phyloP scores from a whole-genome alignment of 345 rosid species.

The Carallia pectinifolia region DNA sequence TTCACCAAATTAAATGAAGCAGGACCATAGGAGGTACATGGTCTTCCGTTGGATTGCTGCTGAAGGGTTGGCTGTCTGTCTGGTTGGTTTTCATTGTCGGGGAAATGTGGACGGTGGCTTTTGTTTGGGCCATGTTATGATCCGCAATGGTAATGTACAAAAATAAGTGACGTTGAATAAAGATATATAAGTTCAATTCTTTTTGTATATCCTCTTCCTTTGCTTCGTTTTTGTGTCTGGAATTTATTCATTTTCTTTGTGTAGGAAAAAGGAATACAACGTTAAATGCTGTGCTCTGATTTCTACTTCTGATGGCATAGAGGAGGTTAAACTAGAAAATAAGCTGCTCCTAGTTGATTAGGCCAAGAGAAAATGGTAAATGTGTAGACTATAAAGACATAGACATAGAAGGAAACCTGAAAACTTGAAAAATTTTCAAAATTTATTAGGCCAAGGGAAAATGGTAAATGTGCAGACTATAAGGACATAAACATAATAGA shows the following conservation, averaged over 20 bases:
- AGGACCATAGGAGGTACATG: conserved; percentile 15
- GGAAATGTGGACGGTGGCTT: not conserved
- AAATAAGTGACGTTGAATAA: not conserved
- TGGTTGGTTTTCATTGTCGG: not conserved
- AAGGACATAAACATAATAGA: too few relatives aligned
- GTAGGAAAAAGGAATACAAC: not conserved
- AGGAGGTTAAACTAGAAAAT: too few relatives aligned
- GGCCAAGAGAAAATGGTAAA: too few relatives aligned
- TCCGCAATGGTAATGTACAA: not conserved
- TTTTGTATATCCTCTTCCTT: not conserved
- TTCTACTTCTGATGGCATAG: too few relatives aligned
- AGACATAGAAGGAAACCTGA: too few relatives aligned
- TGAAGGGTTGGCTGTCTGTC: not conserved
- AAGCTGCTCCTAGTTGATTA: too few relatives aligned
- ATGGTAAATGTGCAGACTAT: too few relatives aligned
- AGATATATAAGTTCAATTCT: not conserved
- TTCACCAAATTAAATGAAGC: not conserved
- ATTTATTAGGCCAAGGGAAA: too few relatives aligned
- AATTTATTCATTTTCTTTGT: not conserved
- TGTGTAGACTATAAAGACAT: too few relatives aligned
- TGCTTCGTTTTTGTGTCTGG: too few relatives aligned
- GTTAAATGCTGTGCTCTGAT: too few relatives aligned
- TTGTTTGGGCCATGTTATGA: not conserved
- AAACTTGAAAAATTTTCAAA: too few relatives aligned
- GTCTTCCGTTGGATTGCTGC: not conserved